These are phyloP conservation scores for Microbotryum violaceum DNA, from an alignment of 1,284 basidiomycete species.

Conservation along the genomic window DNA sequence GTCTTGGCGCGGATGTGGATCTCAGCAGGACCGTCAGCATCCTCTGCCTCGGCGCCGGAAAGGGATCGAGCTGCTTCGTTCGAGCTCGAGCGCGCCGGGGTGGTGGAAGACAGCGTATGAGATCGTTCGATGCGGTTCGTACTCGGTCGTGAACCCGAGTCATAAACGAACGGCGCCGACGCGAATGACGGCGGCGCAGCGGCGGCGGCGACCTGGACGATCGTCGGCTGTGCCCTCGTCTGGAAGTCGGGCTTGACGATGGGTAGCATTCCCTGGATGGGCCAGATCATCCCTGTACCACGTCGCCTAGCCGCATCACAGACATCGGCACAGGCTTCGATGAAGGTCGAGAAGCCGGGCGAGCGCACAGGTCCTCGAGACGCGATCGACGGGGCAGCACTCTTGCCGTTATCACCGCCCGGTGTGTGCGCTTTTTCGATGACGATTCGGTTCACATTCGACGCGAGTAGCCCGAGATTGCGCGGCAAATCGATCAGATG, in stretches of 20 bases:
- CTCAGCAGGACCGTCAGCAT: no score
- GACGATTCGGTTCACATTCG: constrained; percentile 14
- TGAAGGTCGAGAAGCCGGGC: constrained; percentile 12
- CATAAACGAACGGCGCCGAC: no score
- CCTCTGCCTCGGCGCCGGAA: no score
- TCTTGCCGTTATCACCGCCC: constrained; percentile 2
- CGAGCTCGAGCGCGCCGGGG: no score
- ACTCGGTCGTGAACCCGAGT: no score
- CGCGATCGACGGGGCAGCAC: constrained; percentile 7
- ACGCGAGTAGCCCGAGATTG: constrained; percentile 30
- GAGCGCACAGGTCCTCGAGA: not conserved
- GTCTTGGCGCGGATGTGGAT: no score
- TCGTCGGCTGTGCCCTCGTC: not conserved
- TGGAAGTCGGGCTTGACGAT: constrained; percentile 12
- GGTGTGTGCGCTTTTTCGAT: constrained; percentile 4
- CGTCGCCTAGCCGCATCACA: constrained; percentile 19
- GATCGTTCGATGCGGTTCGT: no score
- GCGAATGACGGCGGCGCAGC: no score
- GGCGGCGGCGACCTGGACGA: not conserved
- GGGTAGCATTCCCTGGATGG: constrained; percentile 13
- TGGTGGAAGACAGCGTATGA: no score
- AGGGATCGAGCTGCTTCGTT: no score
- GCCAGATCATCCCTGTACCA: constrained; percentile 20
- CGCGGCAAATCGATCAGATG: constrained; percentile 36
- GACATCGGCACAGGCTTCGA: constrained; percentile 18